Conservation (phyloP, 371 early-diverging fungal genomes). For the Thermomucor indicae-seudaticae region DNA sequence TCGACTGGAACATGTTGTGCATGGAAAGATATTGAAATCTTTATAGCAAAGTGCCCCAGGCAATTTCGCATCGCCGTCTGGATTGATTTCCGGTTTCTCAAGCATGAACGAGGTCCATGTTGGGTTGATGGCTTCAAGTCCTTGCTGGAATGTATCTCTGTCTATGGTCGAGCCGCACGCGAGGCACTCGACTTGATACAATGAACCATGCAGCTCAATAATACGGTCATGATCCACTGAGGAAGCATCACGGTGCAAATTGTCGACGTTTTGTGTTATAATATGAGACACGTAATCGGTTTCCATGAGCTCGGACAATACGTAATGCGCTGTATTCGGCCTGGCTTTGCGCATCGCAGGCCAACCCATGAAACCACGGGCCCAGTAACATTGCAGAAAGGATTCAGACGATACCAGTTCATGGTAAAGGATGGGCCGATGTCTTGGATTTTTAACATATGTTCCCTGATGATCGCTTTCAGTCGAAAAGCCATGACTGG, state of each 20-base stretch:
- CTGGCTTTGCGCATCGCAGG: conserved; percentile 57
- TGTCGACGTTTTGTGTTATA: conserved; percentile 93
- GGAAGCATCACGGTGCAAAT: conserved; percentile 66
- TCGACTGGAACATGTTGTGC: conserved; percentile 56
- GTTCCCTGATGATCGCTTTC: conserved; percentile 43
- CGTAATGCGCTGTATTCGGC: conserved; percentile 72
- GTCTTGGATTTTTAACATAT: conserved; percentile 75
- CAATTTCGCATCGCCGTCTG: conserved; percentile 89
- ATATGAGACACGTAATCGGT: conserved; percentile 42
- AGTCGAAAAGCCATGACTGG: not conserved
- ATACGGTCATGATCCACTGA: conserved; percentile 28
- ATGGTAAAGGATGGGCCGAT: conserved; percentile 78
- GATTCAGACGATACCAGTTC: conserved; percentile 59
- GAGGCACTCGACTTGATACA: conserved; percentile 71
- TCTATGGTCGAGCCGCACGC: conserved; percentile 51
- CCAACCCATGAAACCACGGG: conserved; percentile 86
- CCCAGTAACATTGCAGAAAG: conserved; percentile 87
- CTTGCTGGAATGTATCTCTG: conserved; percentile 63
- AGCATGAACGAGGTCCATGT: conserved; percentile 48
- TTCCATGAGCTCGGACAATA: conserved; percentile 51
- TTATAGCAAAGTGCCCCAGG: conserved; percentile 51
- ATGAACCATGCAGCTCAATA: conserved; percentile 85
- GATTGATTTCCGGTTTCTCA: conserved; percentile 58
- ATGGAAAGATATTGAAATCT: conserved; percentile 71
- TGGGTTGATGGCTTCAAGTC: conserved; percentile 70